Conservation (phyloP, 768 basidiomycete species). For the Tulasnella sp. region DNA sequence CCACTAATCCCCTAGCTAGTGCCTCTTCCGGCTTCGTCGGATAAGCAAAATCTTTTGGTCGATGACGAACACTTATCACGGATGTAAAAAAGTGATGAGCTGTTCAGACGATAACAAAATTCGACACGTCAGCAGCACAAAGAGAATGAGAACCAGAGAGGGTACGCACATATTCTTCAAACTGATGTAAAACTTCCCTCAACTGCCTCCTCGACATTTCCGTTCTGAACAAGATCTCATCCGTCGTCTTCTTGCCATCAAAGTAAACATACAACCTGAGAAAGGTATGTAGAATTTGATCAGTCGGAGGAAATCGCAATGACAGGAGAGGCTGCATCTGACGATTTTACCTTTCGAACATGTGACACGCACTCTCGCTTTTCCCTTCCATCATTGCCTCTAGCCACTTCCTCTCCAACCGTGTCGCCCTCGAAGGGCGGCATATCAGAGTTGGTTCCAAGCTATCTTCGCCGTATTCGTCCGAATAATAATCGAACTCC, state of each 20-base stretch:
- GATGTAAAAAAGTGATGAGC: no score
- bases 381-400: conserved; percentile 84
- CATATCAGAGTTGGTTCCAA: conserved; percentile 53
- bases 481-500: conserved; percentile 38
- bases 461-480: conserved; percentile 28
- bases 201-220: conserved; percentile 78
- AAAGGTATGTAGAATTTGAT: neutral
- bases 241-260: conserved; percentile 83
- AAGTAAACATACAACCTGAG: conserved; percentile 83
- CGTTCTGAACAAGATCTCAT: conserved; percentile 86
- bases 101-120: no score
- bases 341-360: conserved; percentile 71
- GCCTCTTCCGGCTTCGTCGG: no score
- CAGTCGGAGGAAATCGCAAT: neutral
- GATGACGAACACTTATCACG: no score
- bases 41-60: no score
- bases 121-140: no score
- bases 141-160: no score
- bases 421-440: conserved; percentile 73
- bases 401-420: conserved; percentile 71
- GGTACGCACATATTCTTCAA: conserved; percentile 71
- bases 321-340: neutral
- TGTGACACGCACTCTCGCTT: conserved; percentile 52
- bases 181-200: conserved; percentile 71
- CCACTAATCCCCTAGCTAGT: no score